Percentiles rank a stretch among this genome's conserved stretches.
Conservation (phyloP, 495 filamentous ascomycete genomes). For the Penicillium canescens region DNA sequence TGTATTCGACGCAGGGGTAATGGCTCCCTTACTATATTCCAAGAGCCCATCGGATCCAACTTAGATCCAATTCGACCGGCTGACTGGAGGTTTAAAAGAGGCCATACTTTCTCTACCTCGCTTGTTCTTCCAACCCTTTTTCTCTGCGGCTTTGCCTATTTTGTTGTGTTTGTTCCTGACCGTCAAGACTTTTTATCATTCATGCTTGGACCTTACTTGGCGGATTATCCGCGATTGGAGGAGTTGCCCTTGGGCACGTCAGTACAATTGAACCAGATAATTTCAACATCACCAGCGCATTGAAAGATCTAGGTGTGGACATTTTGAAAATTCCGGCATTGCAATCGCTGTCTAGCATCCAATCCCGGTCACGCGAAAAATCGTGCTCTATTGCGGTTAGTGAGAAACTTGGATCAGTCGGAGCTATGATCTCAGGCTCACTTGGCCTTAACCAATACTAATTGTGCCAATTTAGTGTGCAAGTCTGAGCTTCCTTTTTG, state of each 20-base stretch:
- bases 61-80: background rate
- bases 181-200: constrained; percentile 2
- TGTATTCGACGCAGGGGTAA: background rate
- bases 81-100: constrained; percentile 1
- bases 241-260: constrained; percentile 1
- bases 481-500: constrained; percentile 19
- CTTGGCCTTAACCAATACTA: too few species aligned
- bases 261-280: constrained; percentile 7
- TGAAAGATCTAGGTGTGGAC: constrained; percentile 15
- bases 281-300: constrained; percentile 16
- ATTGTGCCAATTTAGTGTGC: constrained; percentile 5
- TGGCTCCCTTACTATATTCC: background rate
- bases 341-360: constrained; percentile 3
- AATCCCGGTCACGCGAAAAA: constrained; percentile 10
- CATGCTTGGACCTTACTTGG: constrained; percentile 7
- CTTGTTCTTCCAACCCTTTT: background rate
- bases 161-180: background rate
- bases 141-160: background rate
- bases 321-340: constrained; percentile 17
- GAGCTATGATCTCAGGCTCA: too few species aligned
- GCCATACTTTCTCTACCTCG: background rate
- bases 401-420: background rate
- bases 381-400: constrained; percentile 15
- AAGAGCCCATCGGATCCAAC: background rate
- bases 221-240: constrained; percentile 9